These are phyloP conservation scores for Aspergillus puulaauensis DNA, from an alignment of 2,329 filamentous ascomycete genomes.

Conservation along the genomic window DNA sequence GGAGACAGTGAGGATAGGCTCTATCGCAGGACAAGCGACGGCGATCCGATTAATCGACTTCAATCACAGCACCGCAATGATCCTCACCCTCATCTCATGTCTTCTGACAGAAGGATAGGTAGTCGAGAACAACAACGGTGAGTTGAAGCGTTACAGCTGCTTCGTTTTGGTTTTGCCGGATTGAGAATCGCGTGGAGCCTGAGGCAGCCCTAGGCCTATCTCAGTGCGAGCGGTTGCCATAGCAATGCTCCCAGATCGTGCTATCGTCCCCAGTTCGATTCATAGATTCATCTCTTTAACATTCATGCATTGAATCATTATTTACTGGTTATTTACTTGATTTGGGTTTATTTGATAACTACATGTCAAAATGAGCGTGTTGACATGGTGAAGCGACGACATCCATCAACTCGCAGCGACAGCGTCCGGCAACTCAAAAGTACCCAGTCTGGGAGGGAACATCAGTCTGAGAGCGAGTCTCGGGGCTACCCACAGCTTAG, in stretches of 20 bases:
- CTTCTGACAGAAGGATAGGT: not conserved
- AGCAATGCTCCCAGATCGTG: conserved; percentile 20
- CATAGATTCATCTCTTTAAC: not conserved
- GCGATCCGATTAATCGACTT: not conserved
- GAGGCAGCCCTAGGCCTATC: conserved; percentile 14
- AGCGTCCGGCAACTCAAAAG: not conserved
- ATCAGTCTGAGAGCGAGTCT: not conserved
- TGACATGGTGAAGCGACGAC: not conserved
- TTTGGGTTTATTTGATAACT: not conserved
- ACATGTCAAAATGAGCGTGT: not conserved
- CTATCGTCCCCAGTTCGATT: not conserved
- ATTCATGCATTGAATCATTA: not conserved
- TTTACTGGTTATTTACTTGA: not conserved
- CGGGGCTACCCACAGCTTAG: conserved; percentile 10
- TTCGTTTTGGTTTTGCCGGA: conserved; percentile 28
- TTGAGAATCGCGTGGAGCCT: conserved; percentile 20
- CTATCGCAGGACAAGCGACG: not conserved
- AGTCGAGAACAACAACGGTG: conserved; percentile 7
- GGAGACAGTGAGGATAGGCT: not conserved
- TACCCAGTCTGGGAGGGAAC: not conserved
- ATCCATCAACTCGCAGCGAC: not conserved
- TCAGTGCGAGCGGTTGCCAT: conserved; percentile 25
- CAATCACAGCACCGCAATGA: not conserved
- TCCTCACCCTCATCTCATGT: not conserved
- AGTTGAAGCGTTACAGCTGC: conserved; percentile 5